Evolutionary conservation across 345 rosid genomes (phyloP).

Genomic region (Rhizophora apiculata): DNA sequence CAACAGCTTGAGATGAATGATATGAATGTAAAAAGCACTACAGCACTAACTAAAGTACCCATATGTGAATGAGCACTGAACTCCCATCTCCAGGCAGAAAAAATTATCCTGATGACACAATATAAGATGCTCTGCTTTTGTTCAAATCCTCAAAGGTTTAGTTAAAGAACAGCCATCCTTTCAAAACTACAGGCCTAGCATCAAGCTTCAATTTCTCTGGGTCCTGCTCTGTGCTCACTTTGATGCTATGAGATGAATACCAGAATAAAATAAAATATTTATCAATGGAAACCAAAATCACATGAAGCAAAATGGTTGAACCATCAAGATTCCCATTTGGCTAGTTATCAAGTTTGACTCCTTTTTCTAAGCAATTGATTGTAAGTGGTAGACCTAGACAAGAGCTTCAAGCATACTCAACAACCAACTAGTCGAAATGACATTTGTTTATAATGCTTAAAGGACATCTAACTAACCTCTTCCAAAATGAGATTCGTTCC

Average conservation of each 20-base stretch:
- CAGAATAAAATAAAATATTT: background rate
- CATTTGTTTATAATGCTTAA: too few species aligned
- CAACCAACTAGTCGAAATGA: background rate
- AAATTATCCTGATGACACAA: background rate
- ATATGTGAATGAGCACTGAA: background rate
- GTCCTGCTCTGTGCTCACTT: background rate
- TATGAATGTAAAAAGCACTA: background rate
- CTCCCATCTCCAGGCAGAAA: background rate
- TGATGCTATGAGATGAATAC: background rate
- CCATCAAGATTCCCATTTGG: slow-evolving; percentile 6
- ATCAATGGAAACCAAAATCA: slow-evolving; percentile 1
- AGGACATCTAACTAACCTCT: slow-evolving; percentile 45
- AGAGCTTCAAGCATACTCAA: slow-evolving; percentile 3
- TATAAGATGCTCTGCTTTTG: background rate
- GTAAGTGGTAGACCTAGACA: slow-evolving; percentile 7
- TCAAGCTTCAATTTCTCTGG: background rate
- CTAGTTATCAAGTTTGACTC: background rate
- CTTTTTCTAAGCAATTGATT: background rate
- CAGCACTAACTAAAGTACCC: background rate
- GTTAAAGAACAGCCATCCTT: background rate
- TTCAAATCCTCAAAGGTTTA: background rate
- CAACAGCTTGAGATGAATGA: too few species aligned
- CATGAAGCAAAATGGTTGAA: background rate
- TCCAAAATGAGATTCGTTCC: slow-evolving; percentile 71
- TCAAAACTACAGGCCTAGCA: background rate